These are phyloP conservation scores for Colletotrichum simmondsii DNA, from an alignment of 2,329 filamentous ascomycete genomes.

Conservation along the genomic window DNA sequence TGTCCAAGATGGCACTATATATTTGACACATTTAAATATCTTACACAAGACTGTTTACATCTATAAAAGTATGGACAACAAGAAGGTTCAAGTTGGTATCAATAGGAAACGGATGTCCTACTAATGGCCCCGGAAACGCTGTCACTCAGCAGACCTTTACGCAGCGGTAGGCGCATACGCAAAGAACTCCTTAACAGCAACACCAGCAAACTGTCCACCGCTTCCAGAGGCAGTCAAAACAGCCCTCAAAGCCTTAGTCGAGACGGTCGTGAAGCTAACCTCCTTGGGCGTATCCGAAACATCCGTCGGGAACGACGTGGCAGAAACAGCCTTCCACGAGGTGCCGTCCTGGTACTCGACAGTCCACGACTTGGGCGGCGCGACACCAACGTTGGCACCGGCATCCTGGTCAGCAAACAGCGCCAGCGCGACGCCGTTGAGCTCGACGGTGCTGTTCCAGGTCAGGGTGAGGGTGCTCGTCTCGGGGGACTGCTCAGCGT, in stretches of 20 bases:
- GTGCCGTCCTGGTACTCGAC: conserved; percentile 39
- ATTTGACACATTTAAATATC: too few species aligned
- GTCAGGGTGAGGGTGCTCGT: conserved; percentile 44
- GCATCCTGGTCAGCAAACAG: conserved; percentile 45
- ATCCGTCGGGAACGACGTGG: conserved; percentile 38
- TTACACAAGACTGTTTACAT: background rate
- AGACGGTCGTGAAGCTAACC: conserved; percentile 40
- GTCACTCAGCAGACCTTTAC: background rate
- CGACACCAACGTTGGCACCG: conserved; percentile 43
- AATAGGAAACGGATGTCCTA: too few species aligned
- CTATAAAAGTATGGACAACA: background rate
- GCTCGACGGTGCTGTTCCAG: conserved; percentile 42
- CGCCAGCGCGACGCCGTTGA: conserved; percentile 43
- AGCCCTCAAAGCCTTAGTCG: conserved; percentile 40
- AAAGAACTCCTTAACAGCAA: conserved; percentile 42
- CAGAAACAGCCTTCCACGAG: conserved; percentile 38
- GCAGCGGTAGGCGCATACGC: conserved; percentile 31
- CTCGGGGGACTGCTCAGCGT: conserved; percentile 42
- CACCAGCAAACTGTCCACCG: conserved; percentile 36
- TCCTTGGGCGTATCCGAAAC: conserved; percentile 42
- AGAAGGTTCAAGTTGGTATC: background rate
- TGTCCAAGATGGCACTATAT: too few species aligned
- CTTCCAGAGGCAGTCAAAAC: conserved; percentile 39
- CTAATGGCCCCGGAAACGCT: too few species aligned
- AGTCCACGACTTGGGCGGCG: conserved; percentile 42